Conservation (phyloP, 768 basidiomycete species). For the Amanita pallidorosea region DNA sequence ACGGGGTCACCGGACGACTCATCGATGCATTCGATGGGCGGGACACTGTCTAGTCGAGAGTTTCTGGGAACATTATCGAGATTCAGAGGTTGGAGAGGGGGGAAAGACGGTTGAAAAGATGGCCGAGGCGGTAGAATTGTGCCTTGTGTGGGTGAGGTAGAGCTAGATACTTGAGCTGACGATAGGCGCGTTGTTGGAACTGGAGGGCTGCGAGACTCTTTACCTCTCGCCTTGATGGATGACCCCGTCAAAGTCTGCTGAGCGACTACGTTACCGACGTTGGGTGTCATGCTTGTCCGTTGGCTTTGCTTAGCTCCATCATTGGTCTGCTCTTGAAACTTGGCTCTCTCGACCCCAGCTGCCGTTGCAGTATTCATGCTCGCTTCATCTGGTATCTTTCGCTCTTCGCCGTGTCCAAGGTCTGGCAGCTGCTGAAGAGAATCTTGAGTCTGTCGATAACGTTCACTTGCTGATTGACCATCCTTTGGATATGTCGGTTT, state of each 20-base stretch:
- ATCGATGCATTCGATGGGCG: not conserved
- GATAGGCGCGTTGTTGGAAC: not conserved
- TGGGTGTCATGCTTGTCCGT: not conserved
- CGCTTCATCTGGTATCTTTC: constrained; percentile 18
- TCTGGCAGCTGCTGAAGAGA: not conserved
- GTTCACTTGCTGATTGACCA: no score
- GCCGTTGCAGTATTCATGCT: constrained; percentile 16
- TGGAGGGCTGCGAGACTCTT: not conserved
- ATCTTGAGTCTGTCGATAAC: no score
- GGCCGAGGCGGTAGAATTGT: not conserved
- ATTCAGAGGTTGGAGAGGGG: not conserved
- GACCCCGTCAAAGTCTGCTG: not conserved
- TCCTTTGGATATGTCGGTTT: no score
- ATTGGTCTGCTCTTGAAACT: constrained; percentile 8
- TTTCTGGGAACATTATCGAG: not conserved
- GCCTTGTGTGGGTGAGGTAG: not conserved
- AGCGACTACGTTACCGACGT: constrained; percentile 2
- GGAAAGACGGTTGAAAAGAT: not conserved
- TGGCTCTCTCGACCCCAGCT: constrained; percentile 17
- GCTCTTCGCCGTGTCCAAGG: constrained; percentile 11
- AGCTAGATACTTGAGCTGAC: not conserved
- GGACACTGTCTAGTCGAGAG: not conserved
- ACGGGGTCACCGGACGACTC: not conserved
- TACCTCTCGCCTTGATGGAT: not conserved
- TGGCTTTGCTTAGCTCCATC: not conserved